Conservation (phyloP, 352 stramenopile species). For the Pythium aristosporum region DNA sequence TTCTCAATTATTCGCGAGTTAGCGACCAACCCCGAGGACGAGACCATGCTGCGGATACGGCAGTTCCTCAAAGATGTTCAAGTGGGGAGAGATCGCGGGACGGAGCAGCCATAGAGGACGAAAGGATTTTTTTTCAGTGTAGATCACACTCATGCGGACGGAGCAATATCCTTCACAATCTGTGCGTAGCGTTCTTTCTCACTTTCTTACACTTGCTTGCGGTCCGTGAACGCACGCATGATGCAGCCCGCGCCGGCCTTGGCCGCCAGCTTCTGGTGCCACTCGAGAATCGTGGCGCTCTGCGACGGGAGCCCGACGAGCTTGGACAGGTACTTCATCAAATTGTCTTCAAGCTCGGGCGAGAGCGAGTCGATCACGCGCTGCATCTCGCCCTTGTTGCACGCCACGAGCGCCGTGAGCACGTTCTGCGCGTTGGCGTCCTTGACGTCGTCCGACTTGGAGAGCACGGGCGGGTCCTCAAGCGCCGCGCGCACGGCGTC, state of each 20-base stretch:
- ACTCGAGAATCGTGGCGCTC: conserved; percentile 84
- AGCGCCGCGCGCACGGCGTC: conserved; percentile 74
- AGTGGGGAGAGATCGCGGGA: neutral
- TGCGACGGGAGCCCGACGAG: conserved; percentile 72
- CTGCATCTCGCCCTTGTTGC: conserved; percentile 89
- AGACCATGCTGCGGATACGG: conserved; percentile 48
- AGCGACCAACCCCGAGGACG: conserved; percentile 31
- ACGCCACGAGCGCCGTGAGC: conserved; percentile 68
- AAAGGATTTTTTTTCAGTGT: neutral
- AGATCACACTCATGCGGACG: neutral
- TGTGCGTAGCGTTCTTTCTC: neutral
- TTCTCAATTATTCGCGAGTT: conserved; percentile 73
- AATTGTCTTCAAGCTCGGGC: conserved; percentile 65
- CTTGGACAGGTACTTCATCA: conserved; percentile 91
- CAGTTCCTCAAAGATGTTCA: conserved; percentile 36
- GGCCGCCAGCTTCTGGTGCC: conserved; percentile 82
- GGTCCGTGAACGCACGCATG: conserved; percentile 86
- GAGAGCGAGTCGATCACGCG: conserved; percentile 72
- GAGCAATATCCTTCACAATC: too few species aligned
- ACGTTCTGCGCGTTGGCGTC: conserved; percentile 80
- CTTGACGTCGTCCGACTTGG: conserved; percentile 65
- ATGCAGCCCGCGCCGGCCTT: conserved; percentile 88
- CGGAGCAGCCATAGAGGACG: neutral
- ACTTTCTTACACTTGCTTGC: conserved; percentile 78
- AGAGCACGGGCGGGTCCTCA: conserved; percentile 65